phyloP scores from a whole-genome alignment of 2,329 filamentous ascomycete genomes.

The Ophiosphaerella herpotricha region DNA sequence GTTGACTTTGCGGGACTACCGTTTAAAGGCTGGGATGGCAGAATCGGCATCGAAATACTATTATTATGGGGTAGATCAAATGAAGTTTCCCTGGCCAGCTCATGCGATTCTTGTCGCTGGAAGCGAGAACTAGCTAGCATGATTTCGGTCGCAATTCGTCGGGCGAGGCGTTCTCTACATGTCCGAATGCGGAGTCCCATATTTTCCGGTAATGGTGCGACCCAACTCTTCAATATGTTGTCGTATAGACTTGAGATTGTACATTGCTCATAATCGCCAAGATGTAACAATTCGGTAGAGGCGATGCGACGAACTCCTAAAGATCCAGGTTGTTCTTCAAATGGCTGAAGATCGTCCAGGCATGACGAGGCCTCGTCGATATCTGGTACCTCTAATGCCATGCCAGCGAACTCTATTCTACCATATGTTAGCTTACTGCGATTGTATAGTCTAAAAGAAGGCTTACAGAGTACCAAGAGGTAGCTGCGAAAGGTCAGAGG shows the following conservation, averaged over 20 bases:
- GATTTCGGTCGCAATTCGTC: slow-evolving; percentile 44
- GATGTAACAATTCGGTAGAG: slow-evolving; percentile 13
- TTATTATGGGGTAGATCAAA: slow-evolving; percentile 12
- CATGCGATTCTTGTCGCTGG: slow-evolving; percentile 7
- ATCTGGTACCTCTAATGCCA: slow-evolving; percentile 27
- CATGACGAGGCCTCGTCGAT: slow-evolving; percentile 35
- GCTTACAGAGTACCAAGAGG: slow-evolving; percentile 32
- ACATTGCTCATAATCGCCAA: slow-evolving; percentile 10
- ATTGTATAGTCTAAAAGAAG: too few species aligned
- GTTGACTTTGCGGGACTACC: background rate
- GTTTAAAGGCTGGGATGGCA: slow-evolving; percentile 20
- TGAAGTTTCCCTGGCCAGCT: slow-evolving; percentile 12
- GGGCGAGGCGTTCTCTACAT: slow-evolving; percentile 37
- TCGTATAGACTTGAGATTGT: slow-evolving; percentile 38
- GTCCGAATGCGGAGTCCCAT: slow-evolving; percentile 33
- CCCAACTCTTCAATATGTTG: slow-evolving; percentile 35
- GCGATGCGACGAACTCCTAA: slow-evolving; percentile 24
- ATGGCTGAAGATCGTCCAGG: slow-evolving; percentile 23
- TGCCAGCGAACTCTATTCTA: slow-evolving; percentile 29
- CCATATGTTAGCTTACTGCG: slow-evolving; percentile 3
- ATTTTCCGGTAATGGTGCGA: slow-evolving; percentile 33
- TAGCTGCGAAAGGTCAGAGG: slow-evolving; percentile 4
- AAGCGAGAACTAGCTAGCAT: slow-evolving; percentile 41
- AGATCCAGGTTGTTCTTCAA: background rate
- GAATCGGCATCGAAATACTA: slow-evolving; percentile 21